These are phyloP conservation scores for Wallacemonas sp. DNA, from an alignment of 208 protist genomes.

Conservation along the genomic window DNA sequence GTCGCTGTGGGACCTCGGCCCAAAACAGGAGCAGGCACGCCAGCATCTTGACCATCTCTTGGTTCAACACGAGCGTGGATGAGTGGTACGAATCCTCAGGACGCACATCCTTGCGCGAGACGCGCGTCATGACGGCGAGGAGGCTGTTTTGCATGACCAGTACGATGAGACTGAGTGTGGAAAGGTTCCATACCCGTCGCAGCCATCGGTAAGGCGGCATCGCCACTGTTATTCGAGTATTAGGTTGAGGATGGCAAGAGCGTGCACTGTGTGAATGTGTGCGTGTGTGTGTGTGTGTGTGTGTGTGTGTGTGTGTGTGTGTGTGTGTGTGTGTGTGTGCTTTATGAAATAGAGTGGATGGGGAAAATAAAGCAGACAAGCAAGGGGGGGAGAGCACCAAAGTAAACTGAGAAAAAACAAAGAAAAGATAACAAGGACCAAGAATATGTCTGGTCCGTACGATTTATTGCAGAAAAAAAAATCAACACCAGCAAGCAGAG, in stretches of 20 bases:
- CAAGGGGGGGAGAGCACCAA: neutral
- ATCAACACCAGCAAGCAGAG: too few species aligned
- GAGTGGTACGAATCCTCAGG: constrained; percentile 53
- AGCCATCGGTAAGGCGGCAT: constrained; percentile 3
- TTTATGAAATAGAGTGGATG: too few species aligned
- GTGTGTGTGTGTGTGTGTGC: too few species aligned
- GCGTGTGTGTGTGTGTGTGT: too few species aligned
- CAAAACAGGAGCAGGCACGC: constrained; percentile 63
- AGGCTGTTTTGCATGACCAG: constrained; percentile 80
- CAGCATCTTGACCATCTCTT: constrained; percentile 82
- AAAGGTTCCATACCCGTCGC: constrained; percentile 25
- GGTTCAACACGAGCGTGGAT: constrained; percentile 68
- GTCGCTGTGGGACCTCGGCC: constrained; percentile 10
- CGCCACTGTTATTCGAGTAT: neutral
- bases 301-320: too few species aligned
- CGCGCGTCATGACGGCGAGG: constrained; percentile 74
- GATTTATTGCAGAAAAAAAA: too few species aligned
- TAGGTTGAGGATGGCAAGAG: too few species aligned
- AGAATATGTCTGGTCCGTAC: too few species aligned
- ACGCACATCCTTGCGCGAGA: constrained; percentile 40
- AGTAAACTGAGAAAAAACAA: neutral
- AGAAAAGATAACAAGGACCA: neutral
- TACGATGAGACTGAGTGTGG: constrained; percentile 63
- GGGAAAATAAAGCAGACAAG: neutral
- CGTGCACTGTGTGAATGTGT: too few species aligned